Evolutionary conservation across 805 yeast species (phyloP).

Genomic region (Saccharomyces eubayanus): DNA sequence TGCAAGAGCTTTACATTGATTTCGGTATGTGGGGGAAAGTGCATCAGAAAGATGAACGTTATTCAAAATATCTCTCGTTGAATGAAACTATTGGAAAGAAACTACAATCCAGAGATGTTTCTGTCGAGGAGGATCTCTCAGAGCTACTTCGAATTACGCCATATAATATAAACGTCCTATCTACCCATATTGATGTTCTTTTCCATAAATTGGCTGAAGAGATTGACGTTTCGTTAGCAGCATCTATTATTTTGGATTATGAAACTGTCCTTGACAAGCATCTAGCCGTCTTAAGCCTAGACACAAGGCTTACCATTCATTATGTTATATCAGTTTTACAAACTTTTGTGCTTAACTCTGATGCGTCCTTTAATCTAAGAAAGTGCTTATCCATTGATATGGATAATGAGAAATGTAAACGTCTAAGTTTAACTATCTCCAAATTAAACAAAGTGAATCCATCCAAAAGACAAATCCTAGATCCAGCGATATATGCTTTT

Average conservation of each 20-base stretch:
- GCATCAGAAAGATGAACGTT: constrained; percentile 11
- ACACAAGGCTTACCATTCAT: constrained; percentile 24
- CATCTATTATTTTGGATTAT: constrained; percentile 14
- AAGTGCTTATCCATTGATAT: constrained; percentile 73
- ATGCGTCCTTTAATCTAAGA: constrained; percentile 46
- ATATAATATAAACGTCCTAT: constrained; percentile 31
- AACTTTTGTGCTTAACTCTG: constrained; percentile 45
- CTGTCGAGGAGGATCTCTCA: constrained; percentile 25
- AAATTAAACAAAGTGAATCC: constrained; percentile 33
- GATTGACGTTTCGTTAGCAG: constrained; percentile 22
- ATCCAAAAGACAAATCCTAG: constrained; percentile 36
- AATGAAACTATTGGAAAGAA: constrained; percentile 9
- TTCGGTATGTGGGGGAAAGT: constrained; percentile 43
- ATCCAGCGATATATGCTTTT: constrained; percentile 34
- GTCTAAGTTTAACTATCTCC: constrained; percentile 43
- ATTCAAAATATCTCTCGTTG: constrained; percentile 12
- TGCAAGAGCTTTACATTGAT: constrained; percentile 42
- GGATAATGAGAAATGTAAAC: constrained; percentile 55
- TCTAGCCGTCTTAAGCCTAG: constrained; percentile 19
- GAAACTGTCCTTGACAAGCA: constrained; percentile 25
- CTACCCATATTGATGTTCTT: constrained; percentile 14
- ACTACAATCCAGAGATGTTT: constrained; percentile 5
- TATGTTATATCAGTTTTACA: constrained; percentile 33
- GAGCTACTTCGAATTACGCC: constrained; percentile 38
- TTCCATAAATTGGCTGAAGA: constrained; percentile 18